phyloP scores from a whole-genome alignment of 106 monocot genomes.

The Xerophyta viscosa region DNA sequence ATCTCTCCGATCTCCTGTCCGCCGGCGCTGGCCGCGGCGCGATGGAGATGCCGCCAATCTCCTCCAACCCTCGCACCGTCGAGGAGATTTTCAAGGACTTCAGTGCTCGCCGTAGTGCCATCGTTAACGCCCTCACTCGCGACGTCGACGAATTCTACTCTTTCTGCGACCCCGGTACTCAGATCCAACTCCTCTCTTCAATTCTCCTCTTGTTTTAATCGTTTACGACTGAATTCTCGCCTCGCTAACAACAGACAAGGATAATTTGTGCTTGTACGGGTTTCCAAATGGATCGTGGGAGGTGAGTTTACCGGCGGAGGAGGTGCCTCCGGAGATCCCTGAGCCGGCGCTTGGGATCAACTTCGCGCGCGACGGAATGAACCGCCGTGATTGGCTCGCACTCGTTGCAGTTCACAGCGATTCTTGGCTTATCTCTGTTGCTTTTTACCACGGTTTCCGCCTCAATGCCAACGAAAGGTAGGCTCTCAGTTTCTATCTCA shows the following conservation, averaged over 20 bases:
- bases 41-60: constrained; percentile 23
- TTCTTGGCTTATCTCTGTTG: constrained; percentile 90
- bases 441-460: constrained; percentile 75
- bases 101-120: constrained; percentile 55
- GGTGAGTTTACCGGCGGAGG: constrained; percentile 85
- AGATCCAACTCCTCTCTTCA: not conserved
- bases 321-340: constrained; percentile 95
- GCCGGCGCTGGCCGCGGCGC: not conserved
- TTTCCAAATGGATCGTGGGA: constrained; percentile 74
- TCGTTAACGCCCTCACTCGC: constrained; percentile 74
- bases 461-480: constrained; percentile 93
- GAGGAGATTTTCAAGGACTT: constrained; percentile 93
- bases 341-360: constrained; percentile 97
- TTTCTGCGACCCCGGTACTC: constrained; percentile 74
- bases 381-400: constrained; percentile 85
- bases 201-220: not conserved
- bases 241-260: constrained; percentile 53
- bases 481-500: not conserved
- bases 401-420: constrained; percentile 93
- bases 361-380: constrained; percentile 96
- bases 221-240: not conserved
- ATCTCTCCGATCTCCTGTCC: not conserved
- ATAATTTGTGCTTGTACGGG: constrained; percentile 83
- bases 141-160: constrained; percentile 87
- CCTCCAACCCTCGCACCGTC: constrained; percentile 67